Evolutionary conservation across 2,329 filamentous ascomycete species (phyloP), one percentile per base, ranked within the genome.

Genomic region (Colletotrichum lindemuthianum): DNA sequence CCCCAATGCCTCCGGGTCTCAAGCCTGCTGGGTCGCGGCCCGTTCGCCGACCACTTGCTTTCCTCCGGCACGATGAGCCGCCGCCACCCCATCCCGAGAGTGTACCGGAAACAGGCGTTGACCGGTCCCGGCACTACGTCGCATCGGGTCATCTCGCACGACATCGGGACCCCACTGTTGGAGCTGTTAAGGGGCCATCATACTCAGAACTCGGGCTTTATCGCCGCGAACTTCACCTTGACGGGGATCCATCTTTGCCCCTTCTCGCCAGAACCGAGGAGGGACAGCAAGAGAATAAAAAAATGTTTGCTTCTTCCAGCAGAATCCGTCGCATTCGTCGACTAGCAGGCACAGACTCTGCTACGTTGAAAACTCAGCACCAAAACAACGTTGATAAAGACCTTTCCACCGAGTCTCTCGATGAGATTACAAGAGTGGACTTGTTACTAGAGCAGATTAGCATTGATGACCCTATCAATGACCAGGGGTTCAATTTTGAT

Each of bases 101-200:
- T 11, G 63, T 53, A 52, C 66, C 47, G 6, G 68, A 70, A 54
- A 73, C 70, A 7, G 79, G 75, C 33, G 61, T 71, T 5, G 51
- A 67, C 4, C 67, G 65, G 2, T 70, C 66, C n/a, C 40, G 74
- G 74, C 8, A 69, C 60, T 81, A 77, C 50, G 66, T 89, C 1
- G 68, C 73, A 1, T 72, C 72, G 4, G 70, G 74, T 0, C 78
- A 83, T 61, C 74, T 89, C 0, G 64, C 71, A 1, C 65, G 82
- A 0, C 76, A 81, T 55, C 72, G 74, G 0, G 79, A 86, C 67
- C 82, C 77, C 2, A 78, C 79, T 6, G 73, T 88, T 34, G 87
- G 87, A 34, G 84, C 80, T 6, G 79, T 88, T 2, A 83, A 90
- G 69, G 88, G 87, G 1, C 81, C 82, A 0, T 73, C 75, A 3